A percentile compares a stretch with the other conserved stretches of the same genome.
These are phyloP conservation scores for Hamamelis virginiana DNA, from an alignment of 164 flowering plant species.

Conservation along the genomic window DNA sequence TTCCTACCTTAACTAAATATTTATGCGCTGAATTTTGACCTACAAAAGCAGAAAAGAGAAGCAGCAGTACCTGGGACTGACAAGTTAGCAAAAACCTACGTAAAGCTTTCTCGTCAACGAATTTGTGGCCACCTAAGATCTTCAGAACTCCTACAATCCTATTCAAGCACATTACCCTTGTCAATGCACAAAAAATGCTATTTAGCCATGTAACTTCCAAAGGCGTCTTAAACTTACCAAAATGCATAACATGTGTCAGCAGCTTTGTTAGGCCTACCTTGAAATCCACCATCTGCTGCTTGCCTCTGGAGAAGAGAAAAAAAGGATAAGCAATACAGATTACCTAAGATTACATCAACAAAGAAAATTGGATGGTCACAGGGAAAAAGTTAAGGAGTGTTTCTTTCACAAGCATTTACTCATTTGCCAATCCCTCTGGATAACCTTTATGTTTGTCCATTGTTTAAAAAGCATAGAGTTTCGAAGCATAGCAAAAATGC, in stretches of 20 bases:
- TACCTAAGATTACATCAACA: neutral
- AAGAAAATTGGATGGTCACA: neutral
- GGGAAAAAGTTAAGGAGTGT: neutral
- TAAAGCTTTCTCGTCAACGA: conserved; percentile 56
- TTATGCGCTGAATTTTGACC: neutral
- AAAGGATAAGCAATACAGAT: neutral
- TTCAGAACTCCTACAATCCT: conserved; percentile 83
- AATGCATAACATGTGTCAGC: conserved; percentile 96
- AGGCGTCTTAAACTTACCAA: conserved; percentile 52
- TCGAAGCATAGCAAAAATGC: neutral
- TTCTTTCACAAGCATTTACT: neutral
- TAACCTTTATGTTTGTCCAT: conserved; percentile 8
- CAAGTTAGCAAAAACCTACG: conserved; percentile 65
- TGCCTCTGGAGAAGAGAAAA: conserved; percentile 59
- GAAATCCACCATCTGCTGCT: conserved; percentile 87
- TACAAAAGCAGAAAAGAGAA: conserved; percentile 6
- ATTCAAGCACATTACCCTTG: conserved; percentile 13
- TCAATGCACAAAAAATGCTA: conserved; percentile 4
- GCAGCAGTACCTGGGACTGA: conserved; percentile 60
- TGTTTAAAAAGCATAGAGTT: neutral
- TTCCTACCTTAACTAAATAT: neutral
- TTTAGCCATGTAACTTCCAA: neutral
- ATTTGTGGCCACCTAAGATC: conserved; percentile 64
- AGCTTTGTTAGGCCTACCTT: conserved; percentile 85
- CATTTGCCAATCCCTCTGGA: neutral